Conservation (phyloP, 2,329 filamentous ascomycete species). For the Fusarium coffeatum region DNA sequence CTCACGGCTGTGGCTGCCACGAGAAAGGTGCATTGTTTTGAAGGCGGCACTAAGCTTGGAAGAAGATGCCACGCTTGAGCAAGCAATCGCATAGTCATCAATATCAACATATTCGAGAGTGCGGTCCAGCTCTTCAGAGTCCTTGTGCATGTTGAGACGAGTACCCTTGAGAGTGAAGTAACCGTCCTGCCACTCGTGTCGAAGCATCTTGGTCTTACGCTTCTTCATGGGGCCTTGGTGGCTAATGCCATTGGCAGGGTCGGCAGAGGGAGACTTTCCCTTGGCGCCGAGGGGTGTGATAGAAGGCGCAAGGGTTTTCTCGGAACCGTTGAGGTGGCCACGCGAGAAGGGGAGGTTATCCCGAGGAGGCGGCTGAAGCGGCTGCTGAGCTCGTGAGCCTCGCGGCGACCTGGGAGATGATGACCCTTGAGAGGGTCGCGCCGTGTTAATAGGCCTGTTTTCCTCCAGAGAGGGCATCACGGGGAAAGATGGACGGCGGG, state of each 20-base stretch:
- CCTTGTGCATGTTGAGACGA: slow-evolving; percentile 80
- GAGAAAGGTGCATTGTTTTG: slow-evolving; percentile 78
- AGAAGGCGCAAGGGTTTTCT: slow-evolving; percentile 59
- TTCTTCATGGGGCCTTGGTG: slow-evolving; percentile 95
- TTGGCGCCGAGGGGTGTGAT: slow-evolving; percentile 45
- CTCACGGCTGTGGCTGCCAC: slow-evolving; percentile 59
- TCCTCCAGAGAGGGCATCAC: slow-evolving; percentile 78
- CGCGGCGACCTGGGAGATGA: slow-evolving; percentile 54
- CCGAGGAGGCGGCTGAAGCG: slow-evolving; percentile 65
- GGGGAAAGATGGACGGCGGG: slow-evolving; percentile 74
- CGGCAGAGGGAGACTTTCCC: slow-evolving; percentile 46
- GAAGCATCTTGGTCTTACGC: slow-evolving; percentile 87
- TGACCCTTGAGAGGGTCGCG: slow-evolving; percentile 42
- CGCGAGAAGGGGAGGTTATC: slow-evolving; percentile 68
- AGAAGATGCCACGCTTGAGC: slow-evolving; percentile 78
- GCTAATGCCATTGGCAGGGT: slow-evolving; percentile 64
- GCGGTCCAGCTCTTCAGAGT: slow-evolving; percentile 61
- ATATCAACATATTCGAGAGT: slow-evolving; percentile 86
- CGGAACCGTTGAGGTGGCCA: slow-evolving; percentile 58
- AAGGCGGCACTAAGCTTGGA: slow-evolving; percentile 90
- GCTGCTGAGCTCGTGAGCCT: slow-evolving; percentile 52
- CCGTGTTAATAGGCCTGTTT: slow-evolving; percentile 61
- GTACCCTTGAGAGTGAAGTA: slow-evolving; percentile 88
- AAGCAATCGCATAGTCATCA: slow-evolving; percentile 88
- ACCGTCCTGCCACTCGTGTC: slow-evolving; percentile 93